phyloP scores from a whole-genome alignment of 129 eudicot species.

The Lactuca sativa region DNA sequence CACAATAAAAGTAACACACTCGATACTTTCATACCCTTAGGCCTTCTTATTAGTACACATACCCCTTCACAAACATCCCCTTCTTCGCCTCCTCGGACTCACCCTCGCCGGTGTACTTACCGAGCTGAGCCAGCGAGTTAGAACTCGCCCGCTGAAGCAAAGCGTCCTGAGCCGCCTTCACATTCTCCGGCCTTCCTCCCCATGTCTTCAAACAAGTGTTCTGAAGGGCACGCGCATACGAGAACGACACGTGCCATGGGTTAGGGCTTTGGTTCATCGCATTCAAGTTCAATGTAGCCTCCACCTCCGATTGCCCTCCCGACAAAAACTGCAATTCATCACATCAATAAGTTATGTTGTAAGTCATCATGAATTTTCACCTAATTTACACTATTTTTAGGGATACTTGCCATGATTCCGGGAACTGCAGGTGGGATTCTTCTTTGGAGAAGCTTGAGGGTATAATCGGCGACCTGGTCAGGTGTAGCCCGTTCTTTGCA shows the following conservation, averaged over 20 bases:
- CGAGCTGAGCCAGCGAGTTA: conserved; percentile 87
- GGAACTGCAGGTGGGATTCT: conserved; percentile 89
- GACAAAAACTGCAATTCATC: conserved; percentile 68
- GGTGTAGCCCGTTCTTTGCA: conserved; percentile 80
- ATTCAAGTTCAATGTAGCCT: conserved; percentile 78
- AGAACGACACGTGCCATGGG: conserved; percentile 95
- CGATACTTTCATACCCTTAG: conserved; percentile 1
- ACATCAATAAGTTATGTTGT: conserved; percentile 6
- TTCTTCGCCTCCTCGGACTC: conserved; percentile 76
- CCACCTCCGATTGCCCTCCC: conserved; percentile 90
- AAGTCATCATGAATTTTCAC: neutral
- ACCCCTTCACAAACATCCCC: conserved; percentile 75
- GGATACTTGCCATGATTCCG: conserved; percentile 72
- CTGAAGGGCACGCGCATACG: conserved; percentile 86
- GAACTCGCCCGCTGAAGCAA: conserved; percentile 67
- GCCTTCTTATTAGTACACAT: conserved; percentile 47
- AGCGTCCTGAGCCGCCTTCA: conserved; percentile 82
- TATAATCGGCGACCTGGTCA: conserved; percentile 57
- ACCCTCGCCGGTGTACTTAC: conserved; percentile 75
- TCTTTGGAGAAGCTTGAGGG: conserved; percentile 62
- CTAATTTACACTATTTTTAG: neutral
- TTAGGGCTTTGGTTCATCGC: conserved; percentile 88
- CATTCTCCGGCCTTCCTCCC: conserved; percentile 84
- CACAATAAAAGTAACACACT: conserved; percentile 24
- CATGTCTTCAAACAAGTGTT: conserved; percentile 91